phyloP scores from a whole-genome alignment of 2,329 filamentous ascomycete species.

The Cladorrhinum sp. region DNA sequence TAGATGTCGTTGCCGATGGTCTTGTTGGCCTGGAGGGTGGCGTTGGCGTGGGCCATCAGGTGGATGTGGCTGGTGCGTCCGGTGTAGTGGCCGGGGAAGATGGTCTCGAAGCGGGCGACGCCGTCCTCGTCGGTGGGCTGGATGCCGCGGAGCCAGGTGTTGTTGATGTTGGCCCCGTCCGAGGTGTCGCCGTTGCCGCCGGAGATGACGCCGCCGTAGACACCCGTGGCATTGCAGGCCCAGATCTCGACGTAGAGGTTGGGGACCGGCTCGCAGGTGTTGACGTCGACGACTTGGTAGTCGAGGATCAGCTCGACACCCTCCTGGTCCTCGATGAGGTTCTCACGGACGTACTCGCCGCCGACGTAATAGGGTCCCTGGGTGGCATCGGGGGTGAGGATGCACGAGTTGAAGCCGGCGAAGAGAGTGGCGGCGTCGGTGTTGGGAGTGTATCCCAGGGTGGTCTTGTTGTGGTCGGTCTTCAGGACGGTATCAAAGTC shows the following conservation, averaged over 20 bases:
- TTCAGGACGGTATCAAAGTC: slow-evolving; percentile 35
- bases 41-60: slow-evolving; percentile 43
- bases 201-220: slow-evolving; percentile 46
- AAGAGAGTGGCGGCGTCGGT: slow-evolving; percentile 40
- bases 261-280: slow-evolving; percentile 47
- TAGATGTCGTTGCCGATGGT: slow-evolving; percentile 41
- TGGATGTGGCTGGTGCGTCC: slow-evolving; percentile 49
- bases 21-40: slow-evolving; percentile 38
- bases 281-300: slow-evolving; percentile 47
- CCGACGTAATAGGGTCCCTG: slow-evolving; percentile 53
- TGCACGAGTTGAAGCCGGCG: slow-evolving; percentile 43
- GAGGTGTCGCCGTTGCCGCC: slow-evolving; percentile 40
- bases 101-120: slow-evolving; percentile 40
- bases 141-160: slow-evolving; percentile 42
- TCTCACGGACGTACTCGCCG: slow-evolving; percentile 44
- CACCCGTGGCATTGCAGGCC: slow-evolving; percentile 45
- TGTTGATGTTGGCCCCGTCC: slow-evolving; percentile 39
- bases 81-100: slow-evolving; percentile 46
- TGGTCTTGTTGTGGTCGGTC: slow-evolving; percentile 39
- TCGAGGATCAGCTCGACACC: slow-evolving; percentile 46
- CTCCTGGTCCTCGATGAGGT: slow-evolving; percentile 42
- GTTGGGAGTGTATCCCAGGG: slow-evolving; percentile 31
- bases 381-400: slow-evolving; percentile 51
- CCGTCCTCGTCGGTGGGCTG: slow-evolving; percentile 41
- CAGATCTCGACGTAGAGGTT: slow-evolving; percentile 46